phyloP scores from a whole-genome alignment of 139 green algal genomes.

The Micractinium conductrix region DNA sequence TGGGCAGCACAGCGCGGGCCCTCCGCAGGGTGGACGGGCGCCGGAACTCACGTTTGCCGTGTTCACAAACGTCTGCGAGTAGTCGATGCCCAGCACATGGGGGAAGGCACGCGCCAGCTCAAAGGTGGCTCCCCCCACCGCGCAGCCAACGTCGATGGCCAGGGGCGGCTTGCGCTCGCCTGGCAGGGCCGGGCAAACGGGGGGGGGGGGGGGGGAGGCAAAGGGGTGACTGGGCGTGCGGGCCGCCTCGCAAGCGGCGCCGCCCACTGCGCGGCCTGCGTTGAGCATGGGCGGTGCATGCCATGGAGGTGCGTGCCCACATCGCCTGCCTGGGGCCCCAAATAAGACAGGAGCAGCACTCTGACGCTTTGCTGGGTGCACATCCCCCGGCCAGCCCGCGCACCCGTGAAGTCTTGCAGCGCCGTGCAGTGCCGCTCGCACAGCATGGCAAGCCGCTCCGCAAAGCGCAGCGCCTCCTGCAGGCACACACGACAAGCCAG shows the following conservation, averaged over 20 bases:
- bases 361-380: background rate
- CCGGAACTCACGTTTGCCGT: slow-evolving; percentile 39
- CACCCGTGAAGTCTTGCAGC: slow-evolving; percentile 56
- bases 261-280: background rate
- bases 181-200: background rate
- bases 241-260: background rate
- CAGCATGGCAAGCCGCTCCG: slow-evolving; percentile 36
- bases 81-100: slow-evolving; percentile 78
- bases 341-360: background rate
- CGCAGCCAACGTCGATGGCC: slow-evolving; percentile 83
- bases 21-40: too few relatives aligned
- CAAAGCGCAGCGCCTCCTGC: slow-evolving; percentile 48
- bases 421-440: slow-evolving; percentile 54
- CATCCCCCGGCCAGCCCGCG: background rate
- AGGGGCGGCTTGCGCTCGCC: background rate
- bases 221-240: background rate
- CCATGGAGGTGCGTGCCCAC: background rate
- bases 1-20: too few relatives aligned
- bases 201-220: background rate
- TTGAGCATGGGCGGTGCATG: background rate
- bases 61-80: slow-evolving; percentile 49
- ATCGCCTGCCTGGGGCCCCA: too few relatives aligned
- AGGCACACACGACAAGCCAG: background rate
- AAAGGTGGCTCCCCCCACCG: slow-evolving; percentile 72
- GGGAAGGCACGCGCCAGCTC: slow-evolving; percentile 67